These are phyloP conservation scores for Emericellopsis terricola DNA, from an alignment of 495 filamentous ascomycete species.

Conservation along the genomic window DNA sequence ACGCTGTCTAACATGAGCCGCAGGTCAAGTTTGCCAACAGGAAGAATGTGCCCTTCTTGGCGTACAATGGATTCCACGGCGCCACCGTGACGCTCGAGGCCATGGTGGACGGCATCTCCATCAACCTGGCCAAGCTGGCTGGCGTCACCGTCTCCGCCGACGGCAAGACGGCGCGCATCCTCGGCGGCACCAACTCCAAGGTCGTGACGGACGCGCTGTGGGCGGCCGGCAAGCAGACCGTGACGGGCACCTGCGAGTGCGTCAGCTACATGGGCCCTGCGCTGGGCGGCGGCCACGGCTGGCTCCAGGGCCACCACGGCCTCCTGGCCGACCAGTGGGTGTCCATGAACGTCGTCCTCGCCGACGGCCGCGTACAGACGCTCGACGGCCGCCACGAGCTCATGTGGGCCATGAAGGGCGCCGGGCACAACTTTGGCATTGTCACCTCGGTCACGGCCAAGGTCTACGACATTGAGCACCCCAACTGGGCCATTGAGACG, in stretches of 20 bases:
- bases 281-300: constrained; percentile 45
- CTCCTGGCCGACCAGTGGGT: constrained; percentile 40
- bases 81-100: constrained; percentile 19
- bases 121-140: constrained; percentile 22
- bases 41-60: constrained; percentile 29
- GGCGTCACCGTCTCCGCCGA: constrained; percentile 20
- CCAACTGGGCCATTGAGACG: constrained; percentile 24
- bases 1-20: no score
- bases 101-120: constrained; percentile 30
- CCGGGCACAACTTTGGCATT: constrained; percentile 23
- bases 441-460: constrained; percentile 25
- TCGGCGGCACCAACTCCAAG: constrained; percentile 26
- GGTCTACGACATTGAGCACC: constrained; percentile 20
- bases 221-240: constrained; percentile 17
- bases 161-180: constrained; percentile 28
- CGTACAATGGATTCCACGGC: constrained; percentile 30
- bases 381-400: constrained; percentile 30
- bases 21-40: constrained; percentile 8
- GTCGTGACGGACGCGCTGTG: constrained; percentile 17
- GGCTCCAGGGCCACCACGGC: constrained; percentile 38
- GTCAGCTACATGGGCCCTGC: constrained; percentile 33
- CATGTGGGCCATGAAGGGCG: constrained; percentile 13
- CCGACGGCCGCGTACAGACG: constrained; percentile 29
- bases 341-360: constrained; percentile 34
- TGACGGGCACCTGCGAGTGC: constrained; percentile 13